Percentiles rank a stretch among this genome's conserved stretches.
Conservation (phyloP, 768 basidiomycete genomes). For the Dendrothele bispora region DNA sequence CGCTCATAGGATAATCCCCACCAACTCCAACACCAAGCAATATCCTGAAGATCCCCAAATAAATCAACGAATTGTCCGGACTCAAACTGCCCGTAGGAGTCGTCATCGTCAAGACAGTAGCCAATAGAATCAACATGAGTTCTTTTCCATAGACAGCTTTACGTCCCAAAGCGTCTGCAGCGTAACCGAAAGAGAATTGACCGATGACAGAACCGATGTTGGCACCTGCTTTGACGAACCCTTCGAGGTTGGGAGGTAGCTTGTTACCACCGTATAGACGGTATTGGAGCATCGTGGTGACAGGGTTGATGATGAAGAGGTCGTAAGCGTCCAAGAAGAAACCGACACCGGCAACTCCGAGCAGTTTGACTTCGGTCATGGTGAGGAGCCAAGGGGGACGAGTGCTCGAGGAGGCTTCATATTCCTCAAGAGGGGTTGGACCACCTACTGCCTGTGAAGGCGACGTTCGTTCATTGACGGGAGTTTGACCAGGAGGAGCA, state of each 20-base stretch:
- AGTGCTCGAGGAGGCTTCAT: not conserved
- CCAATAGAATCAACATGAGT: constrained; percentile 77
- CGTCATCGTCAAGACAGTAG: constrained; percentile 68
- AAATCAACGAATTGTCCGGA: constrained; percentile 55
- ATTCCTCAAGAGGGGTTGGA: constrained; percentile 16
- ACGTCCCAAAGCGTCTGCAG: constrained; percentile 66
- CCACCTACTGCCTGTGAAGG: no score
- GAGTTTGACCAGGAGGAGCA: no score
- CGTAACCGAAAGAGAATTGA: constrained; percentile 64
- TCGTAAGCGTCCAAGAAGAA: constrained; percentile 78
- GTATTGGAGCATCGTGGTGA: constrained; percentile 67
- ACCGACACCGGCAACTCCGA: constrained; percentile 65
- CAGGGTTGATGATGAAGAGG: constrained; percentile 71
- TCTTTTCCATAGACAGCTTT: constrained; percentile 78
- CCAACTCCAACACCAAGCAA: constrained; percentile 78
- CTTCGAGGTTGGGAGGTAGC: constrained; percentile 57
- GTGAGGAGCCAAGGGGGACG: constrained; percentile 40
- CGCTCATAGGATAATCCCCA: constrained; percentile 62
- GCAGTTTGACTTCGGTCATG: constrained; percentile 50
- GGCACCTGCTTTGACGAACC: constrained; percentile 62
- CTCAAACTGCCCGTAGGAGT: constrained; percentile 63
- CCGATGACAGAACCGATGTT: constrained; percentile 76
- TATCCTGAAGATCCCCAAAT: constrained; percentile 66
- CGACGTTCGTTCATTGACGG: no score
- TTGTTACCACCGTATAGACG: constrained; percentile 52